These are phyloP conservation scores for Mytilinidion resinicola DNA, from an alignment of 495 filamentous ascomycete species.

Conservation along the genomic window DNA sequence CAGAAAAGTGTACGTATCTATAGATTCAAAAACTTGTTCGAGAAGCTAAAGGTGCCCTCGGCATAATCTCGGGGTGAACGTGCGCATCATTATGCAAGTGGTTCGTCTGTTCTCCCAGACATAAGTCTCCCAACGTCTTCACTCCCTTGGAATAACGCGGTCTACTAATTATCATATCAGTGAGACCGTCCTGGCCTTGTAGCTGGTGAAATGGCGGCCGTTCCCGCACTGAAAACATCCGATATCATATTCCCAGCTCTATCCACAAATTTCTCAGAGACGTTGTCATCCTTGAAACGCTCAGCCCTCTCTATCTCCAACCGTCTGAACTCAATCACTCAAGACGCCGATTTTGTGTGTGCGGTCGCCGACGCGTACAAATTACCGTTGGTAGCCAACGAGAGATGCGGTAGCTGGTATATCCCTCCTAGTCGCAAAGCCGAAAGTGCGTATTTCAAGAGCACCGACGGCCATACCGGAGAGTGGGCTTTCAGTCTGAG, in stretches of 20 bases:
- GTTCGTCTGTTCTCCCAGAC: no score
- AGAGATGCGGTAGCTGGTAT: slow-evolving; percentile 95
- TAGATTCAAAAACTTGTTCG: no score
- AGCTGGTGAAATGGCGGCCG: no score
- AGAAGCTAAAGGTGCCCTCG: no score
- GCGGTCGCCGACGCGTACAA: slow-evolving; percentile 34
- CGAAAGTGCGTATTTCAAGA: slow-evolving; percentile 89
- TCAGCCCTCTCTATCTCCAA: slow-evolving; percentile 73
- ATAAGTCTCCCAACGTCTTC: no score
- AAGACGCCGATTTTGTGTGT: slow-evolving; percentile 34
- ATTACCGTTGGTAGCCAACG: slow-evolving; percentile 86
- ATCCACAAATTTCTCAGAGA: slow-evolving; percentile 16
- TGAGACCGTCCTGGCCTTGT: no score
- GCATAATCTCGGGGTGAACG: no score
- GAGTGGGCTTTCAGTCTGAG: slow-evolving; percentile 84
- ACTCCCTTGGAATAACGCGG: no score
- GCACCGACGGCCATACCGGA: slow-evolving; percentile 87
- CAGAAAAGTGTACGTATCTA: no score
- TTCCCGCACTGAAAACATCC: slow-evolving; percentile 9
- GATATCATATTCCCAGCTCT: slow-evolving; percentile 34
- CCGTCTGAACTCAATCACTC: slow-evolving; percentile 54
- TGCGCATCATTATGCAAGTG: no score
- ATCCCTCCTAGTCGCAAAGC: slow-evolving; percentile 59
- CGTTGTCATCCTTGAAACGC: slow-evolving; percentile 57
- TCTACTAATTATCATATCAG: no score